A percentile compares a stretch with the other conserved stretches of the same genome.
Evolutionary conservation across 2,329 filamentous ascomycete species (phyloP).

Genomic region (Aspergillus quadrilineatus): DNA sequence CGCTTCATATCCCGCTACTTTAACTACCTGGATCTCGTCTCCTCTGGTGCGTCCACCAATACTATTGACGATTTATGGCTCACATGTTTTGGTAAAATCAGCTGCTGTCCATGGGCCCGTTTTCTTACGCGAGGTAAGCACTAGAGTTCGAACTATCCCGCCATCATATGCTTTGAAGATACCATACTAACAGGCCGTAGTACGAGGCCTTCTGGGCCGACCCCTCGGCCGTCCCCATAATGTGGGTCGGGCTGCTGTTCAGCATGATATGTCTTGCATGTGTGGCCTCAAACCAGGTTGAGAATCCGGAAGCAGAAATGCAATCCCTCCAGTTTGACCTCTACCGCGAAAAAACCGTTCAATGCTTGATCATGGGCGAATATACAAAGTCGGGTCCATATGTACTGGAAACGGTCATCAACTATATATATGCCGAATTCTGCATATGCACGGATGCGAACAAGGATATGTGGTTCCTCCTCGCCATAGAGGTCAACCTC

Average conservation of each 20-base stretch:
- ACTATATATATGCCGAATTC: conserved; percentile 57
- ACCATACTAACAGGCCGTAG: conserved; percentile 18
- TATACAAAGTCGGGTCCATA: conserved; percentile 55
- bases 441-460: conserved; percentile 54
- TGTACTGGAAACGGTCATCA: conserved; percentile 56
- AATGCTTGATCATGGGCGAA: conserved; percentile 56
- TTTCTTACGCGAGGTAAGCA: conserved; percentile 33
- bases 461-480: conserved; percentile 54
- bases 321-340: conserved; percentile 16
- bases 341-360: conserved; percentile 41
- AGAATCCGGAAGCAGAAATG: conserved; percentile 10
- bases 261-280: conserved; percentile 35
- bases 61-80: background rate
- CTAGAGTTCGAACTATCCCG: background rate
- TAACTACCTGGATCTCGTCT: conserved; percentile 25
- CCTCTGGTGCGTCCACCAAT: conserved; percentile 13
- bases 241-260: conserved; percentile 49
- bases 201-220: conserved; percentile 48
- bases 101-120: conserved; percentile 28
- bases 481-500: conserved; percentile 55
- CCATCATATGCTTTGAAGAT: too few relatives aligned
- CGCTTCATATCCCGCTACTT: conserved; percentile 29
- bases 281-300: conserved; percentile 10
- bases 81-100: background rate
- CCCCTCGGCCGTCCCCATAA: conserved; percentile 36